Evolutionary conservation across 177 flowering plant species (phyloP), one percentile per base, ranked within the genome.

Genomic region (Vitis hybrid): DNA sequence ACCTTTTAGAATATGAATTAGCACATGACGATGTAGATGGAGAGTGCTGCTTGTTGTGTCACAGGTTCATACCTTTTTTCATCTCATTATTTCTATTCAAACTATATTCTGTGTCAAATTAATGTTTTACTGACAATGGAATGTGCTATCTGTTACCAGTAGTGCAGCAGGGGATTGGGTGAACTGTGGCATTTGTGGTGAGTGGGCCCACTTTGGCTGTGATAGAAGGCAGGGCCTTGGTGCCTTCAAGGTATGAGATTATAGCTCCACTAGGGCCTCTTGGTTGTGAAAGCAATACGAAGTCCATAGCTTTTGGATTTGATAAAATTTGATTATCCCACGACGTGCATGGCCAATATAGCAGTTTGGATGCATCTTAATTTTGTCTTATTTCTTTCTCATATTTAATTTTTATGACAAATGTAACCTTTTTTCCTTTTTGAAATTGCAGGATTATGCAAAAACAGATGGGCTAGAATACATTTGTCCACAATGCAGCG

Each of bases 91-190:
- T 11, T 15, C 11, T 54, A 62, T 56, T 30, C 13, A 21, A 11
- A 39, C 39, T 10, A 1, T 15, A 51, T 51, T 15, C 6, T 13
- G 32, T 11, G 21, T 10, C 3, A 67, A 52, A 51, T 26, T 11
- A 9, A 55, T 13, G 13, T 66, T 56, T 21, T 58, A 11, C 78
- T 77, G 65, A 79, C 70, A 55, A 17, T 59, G 56, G 11, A 18
- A 4, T 63, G 74, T 23, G 17, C 45, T 6, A 39, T 11, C 52
- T 56, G 61, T 55, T 34, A 71, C 49, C 97, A 95, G 99, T 92
- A 91, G 98, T n/a, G 97, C 99, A 62, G 95, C 97, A 15, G 99
- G 99, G 48, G 99, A 96, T 67, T 96, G 99, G 99, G 99, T 96
- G 63, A 96, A 96, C 75, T 96, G 99, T 74, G 97, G 99, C 30